Base-by-base conservation (phyloP, 1,284 basidiomycete genomes). In the Ceratobasidium sp. region DNA sequence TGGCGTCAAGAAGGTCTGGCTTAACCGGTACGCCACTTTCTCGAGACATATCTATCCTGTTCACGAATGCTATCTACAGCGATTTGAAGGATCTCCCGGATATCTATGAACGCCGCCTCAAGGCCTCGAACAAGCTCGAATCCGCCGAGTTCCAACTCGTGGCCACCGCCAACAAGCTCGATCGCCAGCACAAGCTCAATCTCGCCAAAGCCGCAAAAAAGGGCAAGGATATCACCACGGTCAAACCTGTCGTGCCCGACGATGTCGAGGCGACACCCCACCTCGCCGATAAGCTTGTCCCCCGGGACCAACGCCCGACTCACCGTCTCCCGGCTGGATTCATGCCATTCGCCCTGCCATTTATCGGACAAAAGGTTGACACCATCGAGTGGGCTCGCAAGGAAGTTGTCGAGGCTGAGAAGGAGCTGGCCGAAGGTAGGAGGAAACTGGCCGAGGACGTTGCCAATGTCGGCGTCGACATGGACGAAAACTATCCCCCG, bases 1-100 rank as follows among this genome's bases (percentile, higher is more conserved):
- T 16, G 92, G 92, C 0, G 85, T 92, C n/a, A 87, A 89, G 78
- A 83, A 86, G 59, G 86, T 94, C 52, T 94, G 92, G 92, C 81
- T 94, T 69, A 89, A 88, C 77, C 83, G 88, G 76, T 87, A 83
- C 76, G 64, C 50, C 39, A n/a, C 30, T 9, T 23, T 34, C 23
- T 23, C n/a, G n/a, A n/a, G n/a, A n/a, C n/a, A 14, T 57, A 39
- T 45, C 59, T 50, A 43, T 43, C 48, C 14, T 70, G 28, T 36
- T 14, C 18, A 34, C n/a, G 28, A 10, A 14, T 57, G 12, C 14
- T 45, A 2, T 5, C 18, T 8, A 21, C 77, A 84, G 85, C 48
- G 81, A 87, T 76, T 80, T 88, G 55, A 84, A 86, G 78, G 83
- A 85, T 1, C 84, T 94, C 73, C 91, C 92, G 26, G 83, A 87